Conservation (phyloP, 2,329 filamentous ascomycete genomes). For the Colletotrichum chrysophilum region DNA sequence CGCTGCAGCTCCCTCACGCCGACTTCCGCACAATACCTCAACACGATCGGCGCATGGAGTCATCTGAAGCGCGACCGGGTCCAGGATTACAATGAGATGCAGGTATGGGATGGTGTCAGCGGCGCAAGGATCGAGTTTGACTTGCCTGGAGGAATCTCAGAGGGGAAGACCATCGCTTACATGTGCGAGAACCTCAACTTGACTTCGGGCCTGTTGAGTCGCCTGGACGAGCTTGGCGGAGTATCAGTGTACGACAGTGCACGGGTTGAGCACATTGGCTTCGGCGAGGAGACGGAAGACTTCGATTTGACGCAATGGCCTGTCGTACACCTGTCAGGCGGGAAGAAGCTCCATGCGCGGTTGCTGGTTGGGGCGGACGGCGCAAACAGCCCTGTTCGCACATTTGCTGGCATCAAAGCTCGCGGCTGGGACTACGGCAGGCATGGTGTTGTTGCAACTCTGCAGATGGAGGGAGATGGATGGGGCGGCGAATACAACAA, state of each 20-base stretch:
- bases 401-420: slow-evolving; percentile 85
- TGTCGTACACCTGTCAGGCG: slow-evolving; percentile 74
- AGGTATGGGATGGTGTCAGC: slow-evolving; percentile 96
- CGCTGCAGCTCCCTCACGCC: slow-evolving; percentile 95
- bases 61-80: slow-evolving; percentile 76
- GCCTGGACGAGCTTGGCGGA: slow-evolving; percentile 71
- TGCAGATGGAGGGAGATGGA: slow-evolving; percentile 71
- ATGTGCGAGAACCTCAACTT: slow-evolving; percentile 97
- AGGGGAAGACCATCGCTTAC: slow-evolving; percentile 78
- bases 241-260: slow-evolving; percentile 78
- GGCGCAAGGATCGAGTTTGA: slow-evolving; percentile 90
- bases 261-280: slow-evolving; percentile 78
- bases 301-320: slow-evolving; percentile 89
- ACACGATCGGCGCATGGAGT: slow-evolving; percentile 84
- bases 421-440: slow-evolving; percentile 93
- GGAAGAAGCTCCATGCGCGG: slow-evolving; percentile 74
- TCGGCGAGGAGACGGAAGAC: slow-evolving; percentile 72
- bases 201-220: slow-evolving; percentile 75
- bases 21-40: slow-evolving; percentile 81
- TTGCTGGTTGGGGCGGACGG: slow-evolving; percentile 93
- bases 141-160: slow-evolving; percentile 59
- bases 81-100: slow-evolving; percentile 93
- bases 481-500: slow-evolving; percentile 62
- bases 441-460: slow-evolving; percentile 89
- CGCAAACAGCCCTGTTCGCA: slow-evolving; percentile 89